Base-by-base conservation (phyloP, 208 protist genomes). In the Acanthamoeba healyi region DNA sequence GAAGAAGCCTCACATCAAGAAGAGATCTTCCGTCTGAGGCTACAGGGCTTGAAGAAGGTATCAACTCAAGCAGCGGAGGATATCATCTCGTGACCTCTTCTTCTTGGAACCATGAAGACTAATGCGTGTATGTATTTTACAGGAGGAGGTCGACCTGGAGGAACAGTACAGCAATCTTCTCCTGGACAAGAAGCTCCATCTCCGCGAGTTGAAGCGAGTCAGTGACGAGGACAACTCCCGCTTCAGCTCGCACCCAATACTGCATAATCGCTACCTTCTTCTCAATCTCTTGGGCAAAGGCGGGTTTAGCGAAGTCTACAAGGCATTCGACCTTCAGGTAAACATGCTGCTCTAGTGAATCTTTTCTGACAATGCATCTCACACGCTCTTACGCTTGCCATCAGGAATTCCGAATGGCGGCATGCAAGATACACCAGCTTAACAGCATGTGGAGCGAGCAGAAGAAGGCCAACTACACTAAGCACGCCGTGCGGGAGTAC, bases 401-500 rank as follows among this genome's bases (percentile, higher is more conserved):
- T 98, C 81, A 97, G 32, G 96, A 98, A 22, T 96, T 95, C 46
- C 94, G 94, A 46, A 97, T 98, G 65, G 98, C 99, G n/a, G 98
- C 99, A 6, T 99, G 98, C 95, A 99, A 99, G 96, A 98, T 99
- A 32, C 99, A 99, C 95, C 98, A 98, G 87, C 88, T 99, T 32
- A 97, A 98, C 56, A 92, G 61, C 61, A 77, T 97, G 44, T 99
- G 98, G 98, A 96, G 95, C 0, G 96, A 97, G 38, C 95, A 97
- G 92, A 97, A 98, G 94, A 98, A 98, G 81, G 90, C 94, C 34
- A 98, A 98, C 96, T 99, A 99, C 97, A 95, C 97, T 19, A 97
- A 97, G 42, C 98, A 99, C 81, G 98, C 98, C 9, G 95, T 98
- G 84, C 96, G 99, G 17, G 98, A 99, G 96, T 97, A 98, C 81